Evolutionary conservation across 345 rosid species (phyloP), one percentile per base, ranked within the genome.

Genomic region (Adansonia digitata): DNA sequence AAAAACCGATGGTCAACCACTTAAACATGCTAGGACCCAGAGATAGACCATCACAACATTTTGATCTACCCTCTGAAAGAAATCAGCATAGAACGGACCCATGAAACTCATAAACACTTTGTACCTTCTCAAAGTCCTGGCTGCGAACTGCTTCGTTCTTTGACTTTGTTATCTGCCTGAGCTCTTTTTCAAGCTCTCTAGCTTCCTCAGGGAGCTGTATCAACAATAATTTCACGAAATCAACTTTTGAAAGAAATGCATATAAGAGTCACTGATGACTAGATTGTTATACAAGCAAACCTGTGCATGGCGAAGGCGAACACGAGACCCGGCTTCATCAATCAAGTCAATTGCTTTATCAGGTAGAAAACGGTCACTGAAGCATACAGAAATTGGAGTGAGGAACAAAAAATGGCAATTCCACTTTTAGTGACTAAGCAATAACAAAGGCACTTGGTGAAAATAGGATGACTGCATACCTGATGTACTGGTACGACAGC

Each of bases 261-360:
- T 15, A 7, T 40, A 45, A 1, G 14, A 5, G 39, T 8, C 12
- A 6, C 51, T 45, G 9, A 2, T 17, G 15, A 39, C 39, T 67
- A 49, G 73, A 74, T 75, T 67, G 59, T 24, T 10, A 79, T 14
- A 53, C n/a, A 39, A 61, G 46, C 74, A 34, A 55, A 89, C 99
- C 98, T 93, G 93, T 48, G 92, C 97, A 81, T 95, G 97, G 74
- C 91, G 96, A 77, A 95, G 93, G 42, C 97, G 89, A 82, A 95
- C 99, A 40, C 99, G 91, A 82, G 99, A 95, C 71, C 99, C 99
- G 77, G 98, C 99, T 86, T 95, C 99, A 87, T 95, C 98, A 57
- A 95, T 86, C 94, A 95, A 86, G 80, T 95, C 99, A 64, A 95
- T 95, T 7, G 99, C 99, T 86, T 96, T 96, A 77, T 96, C 98